phyloP scores from a whole-genome alignment of 768 basidiomycete genomes.

The Mycena haematopus region DNA sequence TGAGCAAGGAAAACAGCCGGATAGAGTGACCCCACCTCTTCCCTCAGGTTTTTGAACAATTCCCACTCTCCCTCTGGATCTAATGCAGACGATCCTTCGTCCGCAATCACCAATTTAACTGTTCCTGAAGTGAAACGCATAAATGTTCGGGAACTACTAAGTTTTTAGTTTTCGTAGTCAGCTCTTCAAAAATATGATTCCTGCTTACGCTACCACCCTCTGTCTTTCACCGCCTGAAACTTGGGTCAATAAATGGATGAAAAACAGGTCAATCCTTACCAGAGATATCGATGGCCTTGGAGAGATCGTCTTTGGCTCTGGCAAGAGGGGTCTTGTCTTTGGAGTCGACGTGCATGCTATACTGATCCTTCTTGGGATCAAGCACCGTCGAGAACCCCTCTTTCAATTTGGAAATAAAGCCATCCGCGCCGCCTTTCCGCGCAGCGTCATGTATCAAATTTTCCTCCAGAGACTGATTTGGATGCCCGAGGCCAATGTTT shows the following conservation, averaged over 20 bases:
- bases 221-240: slow-evolving; percentile 25
- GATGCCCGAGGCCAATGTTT: slow-evolving; percentile 45
- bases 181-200: not conserved
- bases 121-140: slow-evolving; percentile 43
- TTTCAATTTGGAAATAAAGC: slow-evolving; percentile 28
- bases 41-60: slow-evolving; percentile 39
- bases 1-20: not conserved
- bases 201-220: slow-evolving; percentile 25
- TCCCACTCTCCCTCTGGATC: slow-evolving; percentile 48
- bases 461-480: slow-evolving; percentile 24
- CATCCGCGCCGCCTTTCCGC: slow-evolving; percentile 36
- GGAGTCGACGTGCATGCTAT: slow-evolving; percentile 5
- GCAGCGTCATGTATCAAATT: slow-evolving; percentile 39
- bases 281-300: slow-evolving; percentile 33
- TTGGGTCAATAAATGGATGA: not conserved
- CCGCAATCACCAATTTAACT: slow-evolving; percentile 43
- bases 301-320: slow-evolving; percentile 32
- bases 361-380: slow-evolving; percentile 23
- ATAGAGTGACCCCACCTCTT: slow-evolving; percentile 11
- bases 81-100: slow-evolving; percentile 50
- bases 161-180: not conserved
- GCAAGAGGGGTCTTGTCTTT: slow-evolving; percentile 24
- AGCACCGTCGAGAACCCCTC: slow-evolving; percentile 29
- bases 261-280: not conserved
- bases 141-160: slow-evolving; percentile 44